These are phyloP conservation scores for Balakata baccata DNA, from an alignment of 345 rosid species.

Conservation along the genomic window DNA sequence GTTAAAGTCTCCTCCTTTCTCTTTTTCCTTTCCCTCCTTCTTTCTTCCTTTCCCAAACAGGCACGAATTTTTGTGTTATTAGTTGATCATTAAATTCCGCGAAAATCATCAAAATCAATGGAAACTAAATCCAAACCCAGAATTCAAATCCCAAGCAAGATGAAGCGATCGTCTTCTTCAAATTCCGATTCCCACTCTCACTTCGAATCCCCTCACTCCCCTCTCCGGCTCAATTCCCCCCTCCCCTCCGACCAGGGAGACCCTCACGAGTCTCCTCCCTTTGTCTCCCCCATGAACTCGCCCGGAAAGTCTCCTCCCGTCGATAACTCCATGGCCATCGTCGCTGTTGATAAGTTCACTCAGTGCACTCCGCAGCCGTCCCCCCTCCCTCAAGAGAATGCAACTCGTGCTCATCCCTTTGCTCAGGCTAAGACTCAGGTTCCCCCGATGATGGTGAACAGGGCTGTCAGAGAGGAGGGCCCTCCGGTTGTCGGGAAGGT, in stretches of 20 bases:
- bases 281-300: conserved; percentile 57
- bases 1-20: not conserved
- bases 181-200: conserved; percentile 47
- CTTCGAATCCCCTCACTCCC: conserved; percentile 63
- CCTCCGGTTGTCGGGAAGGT: conserved; percentile 31
- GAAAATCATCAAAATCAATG: not conserved
- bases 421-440: conserved; percentile 9
- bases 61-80: no score
- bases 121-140: conserved; percentile 12
- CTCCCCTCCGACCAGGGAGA: conserved; percentile 63
- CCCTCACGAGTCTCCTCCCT: conserved; percentile 43
- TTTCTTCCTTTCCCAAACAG: not conserved
- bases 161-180: conserved; percentile 65
- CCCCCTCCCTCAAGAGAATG: conserved; percentile 26
- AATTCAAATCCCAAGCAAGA: conserved; percentile 22
- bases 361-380: conserved; percentile 45
- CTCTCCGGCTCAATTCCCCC: conserved; percentile 67
- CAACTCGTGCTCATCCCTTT: conserved; percentile 10
- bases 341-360: conserved; percentile 45
- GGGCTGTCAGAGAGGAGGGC: conserved; percentile 41
- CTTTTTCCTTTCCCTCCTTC: not conserved
- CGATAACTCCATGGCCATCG: conserved; percentile 50
- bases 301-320: conserved; percentile 41
- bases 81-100: not conserved
- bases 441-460: conserved; percentile 37